These are phyloP conservation scores for Blastocystis sp. DNA, from an alignment of 352 stramenopile species.

Conservation along the genomic window DNA sequence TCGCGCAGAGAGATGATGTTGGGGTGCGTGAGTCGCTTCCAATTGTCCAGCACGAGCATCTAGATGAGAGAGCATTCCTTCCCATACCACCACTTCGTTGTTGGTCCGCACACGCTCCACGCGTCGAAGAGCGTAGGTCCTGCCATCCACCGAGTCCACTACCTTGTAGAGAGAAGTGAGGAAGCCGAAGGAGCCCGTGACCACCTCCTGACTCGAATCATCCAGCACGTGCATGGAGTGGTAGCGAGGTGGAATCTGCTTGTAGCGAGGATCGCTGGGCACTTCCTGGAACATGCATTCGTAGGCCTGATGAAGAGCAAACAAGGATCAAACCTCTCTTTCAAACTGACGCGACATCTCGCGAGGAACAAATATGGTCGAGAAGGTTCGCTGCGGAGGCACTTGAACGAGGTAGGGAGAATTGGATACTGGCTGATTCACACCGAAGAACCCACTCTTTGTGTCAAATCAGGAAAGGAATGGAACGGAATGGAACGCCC, in stretches of 20 bases:
- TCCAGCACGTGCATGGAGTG: constrained; percentile 35
- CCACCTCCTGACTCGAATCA: not conserved
- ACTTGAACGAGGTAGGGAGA: not conserved
- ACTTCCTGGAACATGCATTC: not conserved
- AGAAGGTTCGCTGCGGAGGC: not conserved
- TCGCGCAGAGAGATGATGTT: constrained; percentile 70
- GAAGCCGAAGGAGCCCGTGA: constrained; percentile 49
- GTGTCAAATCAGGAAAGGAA: not conserved
- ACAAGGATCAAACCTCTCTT: not conserved
- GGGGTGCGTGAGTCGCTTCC: constrained; percentile 68
- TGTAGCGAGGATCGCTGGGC: constrained; percentile 40
- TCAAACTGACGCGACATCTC: not conserved
- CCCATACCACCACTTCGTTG: constrained; percentile 58
- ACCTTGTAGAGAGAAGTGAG: constrained; percentile 68
- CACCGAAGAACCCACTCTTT: not conserved
- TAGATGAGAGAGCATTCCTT: not conserved
- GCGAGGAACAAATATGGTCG: not conserved
- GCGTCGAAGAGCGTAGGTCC: constrained; percentile 72
- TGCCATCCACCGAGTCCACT: constrained; percentile 69
- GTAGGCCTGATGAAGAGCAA: not conserved
- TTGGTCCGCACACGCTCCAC: constrained; percentile 76
- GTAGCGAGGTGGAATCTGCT: constrained; percentile 42
- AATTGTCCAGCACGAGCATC: constrained; percentile 59
- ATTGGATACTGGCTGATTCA: not conserved
- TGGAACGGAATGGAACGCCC: not conserved